Evolutionary conservation across 805 yeast species (phyloP).

Genomic region (Peterozyma xylosa): DNA sequence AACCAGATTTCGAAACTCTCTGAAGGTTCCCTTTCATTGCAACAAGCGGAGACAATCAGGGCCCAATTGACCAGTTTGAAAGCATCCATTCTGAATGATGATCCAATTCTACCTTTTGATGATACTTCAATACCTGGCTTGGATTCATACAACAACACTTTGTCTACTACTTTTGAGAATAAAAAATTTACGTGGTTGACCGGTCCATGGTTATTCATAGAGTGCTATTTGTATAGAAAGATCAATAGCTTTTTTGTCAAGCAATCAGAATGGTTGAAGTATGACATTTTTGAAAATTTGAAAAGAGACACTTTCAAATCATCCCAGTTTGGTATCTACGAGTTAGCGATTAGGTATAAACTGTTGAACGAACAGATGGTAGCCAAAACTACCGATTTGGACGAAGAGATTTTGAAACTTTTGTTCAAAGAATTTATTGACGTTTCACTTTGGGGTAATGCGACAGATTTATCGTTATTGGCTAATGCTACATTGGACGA

Average conservation of each 20-base stretch:
- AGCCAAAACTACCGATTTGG: slow-evolving; percentile 7
- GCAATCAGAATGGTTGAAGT: slow-evolving; percentile 38
- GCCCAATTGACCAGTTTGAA: slow-evolving; percentile 34
- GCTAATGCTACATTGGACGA: slow-evolving; percentile 88
- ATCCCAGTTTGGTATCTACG: slow-evolving; percentile 71
- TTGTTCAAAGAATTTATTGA: slow-evolving; percentile 80
- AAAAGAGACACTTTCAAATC: slow-evolving; percentile 71
- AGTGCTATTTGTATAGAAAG: slow-evolving; percentile 75
- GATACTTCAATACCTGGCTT: slow-evolving; percentile 35
- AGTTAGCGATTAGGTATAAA: slow-evolving; percentile 62
- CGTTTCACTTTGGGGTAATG: slow-evolving; percentile 95
- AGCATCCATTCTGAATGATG: slow-evolving; percentile 34
- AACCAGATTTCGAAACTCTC: slow-evolving; percentile 3
- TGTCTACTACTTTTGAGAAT: slow-evolving; percentile 18
- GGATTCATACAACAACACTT: slow-evolving; percentile 50
- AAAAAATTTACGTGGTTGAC: slow-evolving; percentile 53
- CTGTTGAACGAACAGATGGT: slow-evolving; percentile 26
- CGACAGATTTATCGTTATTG: slow-evolving; percentile 85
- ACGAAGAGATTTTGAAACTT: slow-evolving; percentile 35
- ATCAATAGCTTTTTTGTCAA: slow-evolving; percentile 38
- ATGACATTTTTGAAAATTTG: slow-evolving; percentile 66
- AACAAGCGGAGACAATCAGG: slow-evolving; percentile 42
- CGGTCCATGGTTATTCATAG: slow-evolving; percentile 88
- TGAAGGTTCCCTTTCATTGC: slow-evolving; percentile 17
- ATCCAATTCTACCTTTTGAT: slow-evolving; percentile 33